These are phyloP conservation scores for Knoxdaviesia capensis DNA, from an alignment of 2,329 filamentous ascomycete species.

Conservation along the genomic window DNA sequence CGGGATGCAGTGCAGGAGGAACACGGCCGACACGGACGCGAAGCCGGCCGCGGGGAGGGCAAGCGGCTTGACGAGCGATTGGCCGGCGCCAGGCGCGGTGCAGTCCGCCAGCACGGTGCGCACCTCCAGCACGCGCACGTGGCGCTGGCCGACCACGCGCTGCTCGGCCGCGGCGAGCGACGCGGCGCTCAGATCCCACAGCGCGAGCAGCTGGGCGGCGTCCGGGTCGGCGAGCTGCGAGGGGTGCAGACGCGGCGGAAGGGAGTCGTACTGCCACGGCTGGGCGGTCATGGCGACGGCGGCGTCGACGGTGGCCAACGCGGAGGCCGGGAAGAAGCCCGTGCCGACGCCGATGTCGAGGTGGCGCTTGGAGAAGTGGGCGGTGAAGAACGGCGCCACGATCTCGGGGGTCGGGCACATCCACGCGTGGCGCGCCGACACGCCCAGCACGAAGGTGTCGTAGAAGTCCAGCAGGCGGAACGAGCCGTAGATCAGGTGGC, in stretches of 20 bases:
- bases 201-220: constrained; percentile 11
- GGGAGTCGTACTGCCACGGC: not conserved
- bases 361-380: constrained; percentile 14
- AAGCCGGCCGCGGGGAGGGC: constrained; percentile 4
- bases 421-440: constrained; percentile 17
- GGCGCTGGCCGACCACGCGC: constrained; percentile 8
- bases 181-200: constrained; percentile 16
- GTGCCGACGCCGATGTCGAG: constrained; percentile 20
- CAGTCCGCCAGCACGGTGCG: constrained; percentile 4
- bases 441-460: constrained; percentile 13
- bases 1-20: constrained; percentile 4
- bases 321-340: constrained; percentile 15
- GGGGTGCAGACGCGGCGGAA: too few relatives aligned
- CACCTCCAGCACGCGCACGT: constrained; percentile 7
- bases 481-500: too few relatives aligned
- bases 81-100: constrained; percentile 15
- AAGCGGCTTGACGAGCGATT: constrained; percentile 13
- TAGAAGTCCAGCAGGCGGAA: constrained; percentile 10
- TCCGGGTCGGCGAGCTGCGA: constrained; percentile 4
- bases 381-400: constrained; percentile 14
- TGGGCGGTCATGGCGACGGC: not conserved
- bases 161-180: constrained; percentile 12
- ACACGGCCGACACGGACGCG: constrained; percentile 1
- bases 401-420: constrained; percentile 11
- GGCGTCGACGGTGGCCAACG: constrained; percentile 5